Base-by-base conservation (phyloP, 2,329 filamentous ascomycete species). In the Leptosphaerulina australis region DNA sequence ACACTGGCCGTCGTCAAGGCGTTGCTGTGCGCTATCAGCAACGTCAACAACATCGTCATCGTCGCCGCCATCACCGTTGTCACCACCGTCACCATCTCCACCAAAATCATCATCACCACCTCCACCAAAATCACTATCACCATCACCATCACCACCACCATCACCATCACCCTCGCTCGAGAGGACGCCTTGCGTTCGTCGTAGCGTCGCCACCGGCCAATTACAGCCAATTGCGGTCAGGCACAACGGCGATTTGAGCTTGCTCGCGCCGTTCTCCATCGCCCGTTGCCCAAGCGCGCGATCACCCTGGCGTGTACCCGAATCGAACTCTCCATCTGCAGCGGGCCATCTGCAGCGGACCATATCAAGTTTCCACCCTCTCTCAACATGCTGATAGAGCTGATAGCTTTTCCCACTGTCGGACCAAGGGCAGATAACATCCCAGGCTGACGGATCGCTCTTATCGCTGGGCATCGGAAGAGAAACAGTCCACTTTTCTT, bases 401-500 rank as follows among this genome's bases (percentile, higher is more conserved):
- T n/a, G n/a, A n/a, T n/a, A n/a, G n/a, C n/a, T n/a, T n/a, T n/a
- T n/a, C n/a, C n/a, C n/a, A n/a, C n/a, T n/a, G n/a, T n/a, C n/a
- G n/a, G n/a, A n/a, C n/a, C n/a, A n/a, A n/a, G n/a, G n/a, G n/a
- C n/a, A n/a, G n/a, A n/a, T n/a, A n/a, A n/a, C n/a, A n/a, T n/a
- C n/a, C n/a, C n/a, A n/a, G n/a, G n/a, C n/a, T n/a, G n/a, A n/a
- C n/a, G n/a, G n/a, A 45, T 36, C 25, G 5, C 21, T 15, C 41
- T 51, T 51, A 51, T 51, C 48, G 35, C 41, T 22, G 5, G 41
- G 41, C 48, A 41, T 51, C 36, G 18, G 36, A 44, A 46, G 21
- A 50, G 36, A 41, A 11, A 26, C 30, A 50, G 21, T 33, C 48
- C 48, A 51, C 48, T 51, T 51, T 51, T 51, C 31, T 21, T 51